These are phyloP conservation scores for Cryptococcus jaspeensis DNA, from an alignment of 1,284 basidiomycete genomes.

Conservation along the genomic window DNA sequence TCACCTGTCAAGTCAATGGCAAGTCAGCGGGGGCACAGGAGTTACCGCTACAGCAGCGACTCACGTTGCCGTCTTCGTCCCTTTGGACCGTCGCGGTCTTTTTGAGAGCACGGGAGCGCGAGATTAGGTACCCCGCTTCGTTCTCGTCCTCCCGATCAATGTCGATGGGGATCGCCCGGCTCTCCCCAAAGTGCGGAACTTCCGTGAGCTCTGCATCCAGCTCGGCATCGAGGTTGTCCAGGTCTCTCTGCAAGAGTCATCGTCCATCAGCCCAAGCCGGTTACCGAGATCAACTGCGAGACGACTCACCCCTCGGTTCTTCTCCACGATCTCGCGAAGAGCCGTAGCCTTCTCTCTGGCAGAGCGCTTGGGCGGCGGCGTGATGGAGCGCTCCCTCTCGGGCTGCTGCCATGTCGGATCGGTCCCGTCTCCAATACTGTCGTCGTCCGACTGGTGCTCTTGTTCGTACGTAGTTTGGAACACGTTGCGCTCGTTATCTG, in stretches of 20 bases:
- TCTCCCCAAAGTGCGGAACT: background rate
- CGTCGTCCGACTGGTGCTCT: slow-evolving; percentile 35
- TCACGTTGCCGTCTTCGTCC: background rate
- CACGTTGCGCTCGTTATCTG: slow-evolving; percentile 34
- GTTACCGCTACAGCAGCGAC: background rate
- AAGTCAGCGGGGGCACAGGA: background rate
- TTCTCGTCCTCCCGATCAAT: background rate
- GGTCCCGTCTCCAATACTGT: slow-evolving; percentile 32
- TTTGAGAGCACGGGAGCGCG: background rate
- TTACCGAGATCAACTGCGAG: background rate
- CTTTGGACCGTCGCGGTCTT: background rate
- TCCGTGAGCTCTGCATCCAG: slow-evolving; percentile 16
- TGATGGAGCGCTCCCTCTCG: background rate
- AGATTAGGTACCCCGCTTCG: slow-evolving; percentile 7
- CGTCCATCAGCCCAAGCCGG: background rate
- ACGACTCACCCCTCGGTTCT: slow-evolving; percentile 27
- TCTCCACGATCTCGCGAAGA: slow-evolving; percentile 20
- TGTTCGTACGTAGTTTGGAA: slow-evolving; percentile 29
- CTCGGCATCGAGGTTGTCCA: slow-evolving; percentile 11
- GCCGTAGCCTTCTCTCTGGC: background rate
- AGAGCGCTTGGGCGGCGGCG: background rate
- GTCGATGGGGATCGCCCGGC: background rate
- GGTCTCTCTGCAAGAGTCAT: background rate
- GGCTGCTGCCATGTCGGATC: background rate
- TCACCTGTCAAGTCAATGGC: background rate